Evolutionary conservation across 352 stramenopile genomes (phyloP), one percentile per base, ranked within the genome.

Genomic region (Globisporangium canariense): DNA sequence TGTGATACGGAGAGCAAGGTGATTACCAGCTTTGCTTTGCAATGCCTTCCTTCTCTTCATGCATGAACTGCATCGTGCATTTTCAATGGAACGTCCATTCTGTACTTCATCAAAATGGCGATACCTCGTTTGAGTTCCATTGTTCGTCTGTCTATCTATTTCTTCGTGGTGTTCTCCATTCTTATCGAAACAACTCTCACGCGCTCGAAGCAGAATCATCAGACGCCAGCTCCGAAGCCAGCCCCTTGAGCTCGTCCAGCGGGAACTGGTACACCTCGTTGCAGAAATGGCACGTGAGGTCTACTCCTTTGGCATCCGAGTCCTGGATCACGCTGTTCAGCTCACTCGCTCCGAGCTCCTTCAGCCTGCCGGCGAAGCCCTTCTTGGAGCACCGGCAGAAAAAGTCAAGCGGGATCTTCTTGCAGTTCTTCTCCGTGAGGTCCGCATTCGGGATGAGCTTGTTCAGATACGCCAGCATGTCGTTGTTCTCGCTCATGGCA

Each of bases 201-300:
- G 43, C 43, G 16, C 30, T 62, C 20, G 57, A 45, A 41, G 11
- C 11, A 10, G 52, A 43, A 8, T 46, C 38, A 1, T 8, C 47
- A 20, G 28, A 49, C n/a, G 41, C 25, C 16, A 69, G 34, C 34
- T 69, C 58, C 9, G 20, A 28, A 1, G 63, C 63, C 30, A 80
- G 52, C 49, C 25, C 68, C 18, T 78, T 62, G n/a, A 90, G 63
- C 55, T 92, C 81, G 16, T 60, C 51, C 36, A 71, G 43, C 45
- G 79, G 77, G 62, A 94, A 91, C 46, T 81, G 74, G 63, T 96
- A 85, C 32, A 68, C 66, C 69, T 89, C 85, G 64, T 96, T 96
- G 70, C 87, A 96, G 47, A 94, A 96, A 74, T 93, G 81, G 58
- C 87, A 96, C 20, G 80, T 90, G 47, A 94, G 69, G 13, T 89